These are phyloP conservation scores for Datisca glomerata DNA, from an alignment of 306 rosid genomes.

Conservation along the genomic window DNA sequence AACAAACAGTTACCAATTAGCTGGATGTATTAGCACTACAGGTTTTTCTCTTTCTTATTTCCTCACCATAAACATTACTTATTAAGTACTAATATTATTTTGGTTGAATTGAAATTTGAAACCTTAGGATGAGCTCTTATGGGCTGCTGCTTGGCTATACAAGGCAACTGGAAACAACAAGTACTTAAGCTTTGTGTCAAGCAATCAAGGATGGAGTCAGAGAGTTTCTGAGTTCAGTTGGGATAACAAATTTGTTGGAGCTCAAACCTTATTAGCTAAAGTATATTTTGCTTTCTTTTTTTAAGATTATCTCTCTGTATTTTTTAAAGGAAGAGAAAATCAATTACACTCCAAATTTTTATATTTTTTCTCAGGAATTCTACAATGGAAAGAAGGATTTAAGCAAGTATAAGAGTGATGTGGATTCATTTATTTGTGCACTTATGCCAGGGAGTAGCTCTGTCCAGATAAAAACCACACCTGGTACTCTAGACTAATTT, in stretches of 20 bases:
- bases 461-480: constrained; percentile 40
- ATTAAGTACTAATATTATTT: no score
- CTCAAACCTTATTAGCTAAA: constrained; percentile 53
- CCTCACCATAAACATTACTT: no score
- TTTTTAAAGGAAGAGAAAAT: not conserved
- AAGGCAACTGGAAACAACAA: constrained; percentile 49
- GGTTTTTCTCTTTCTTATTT: no score
- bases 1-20: no score
- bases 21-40: no score
- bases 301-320: not conserved
- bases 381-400: constrained; percentile 41
- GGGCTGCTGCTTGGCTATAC: constrained; percentile 85
- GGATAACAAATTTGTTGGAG: constrained; percentile 87
- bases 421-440: constrained; percentile 53
- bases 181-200: constrained; percentile 37
- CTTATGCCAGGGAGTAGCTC: constrained; percentile 79
- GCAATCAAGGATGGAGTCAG: constrained; percentile 72
- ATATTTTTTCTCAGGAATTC: constrained; percentile 39
- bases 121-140: constrained; percentile 70
- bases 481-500: no score
- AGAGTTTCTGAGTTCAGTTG: constrained; percentile 61
- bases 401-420: constrained; percentile 38
- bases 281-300: constrained; percentile 14
- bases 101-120: no score
- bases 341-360: not conserved